Percentiles rank a stretch among this genome's conserved stretches.
These are phyloP conservation scores for Dendrobium huoshanense DNA, from an alignment of 106 monocot species.

Conservation along the genomic window DNA sequence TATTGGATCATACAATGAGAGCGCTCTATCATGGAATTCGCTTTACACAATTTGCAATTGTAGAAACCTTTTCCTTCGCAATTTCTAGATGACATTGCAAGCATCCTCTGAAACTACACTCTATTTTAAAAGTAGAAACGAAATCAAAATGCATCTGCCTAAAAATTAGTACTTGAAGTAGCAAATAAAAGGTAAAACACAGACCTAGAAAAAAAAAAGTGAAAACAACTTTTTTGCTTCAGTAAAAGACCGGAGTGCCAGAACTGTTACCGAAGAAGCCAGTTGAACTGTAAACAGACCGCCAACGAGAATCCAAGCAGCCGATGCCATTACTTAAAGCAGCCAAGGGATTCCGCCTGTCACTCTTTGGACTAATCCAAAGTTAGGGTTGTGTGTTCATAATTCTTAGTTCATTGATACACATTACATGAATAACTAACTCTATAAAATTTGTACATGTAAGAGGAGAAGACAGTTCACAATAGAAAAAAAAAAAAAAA, in stretches of 20 bases:
- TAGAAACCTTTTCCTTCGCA: conserved; percentile 78
- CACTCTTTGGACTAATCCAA: background rate
- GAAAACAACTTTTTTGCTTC: conserved; percentile 39
- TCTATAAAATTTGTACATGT: background rate
- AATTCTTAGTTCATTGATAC: too few relatives aligned
- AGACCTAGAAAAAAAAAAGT: background rate
- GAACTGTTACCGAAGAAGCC: conserved; percentile 42
- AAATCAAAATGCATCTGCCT: background rate
- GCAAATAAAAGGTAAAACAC: background rate
- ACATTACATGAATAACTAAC: too few relatives aligned
- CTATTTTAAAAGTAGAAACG: background rate
- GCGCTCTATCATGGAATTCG: conserved; percentile 56
- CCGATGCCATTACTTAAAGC: conserved; percentile 17
- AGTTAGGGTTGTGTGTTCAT: too few relatives aligned
- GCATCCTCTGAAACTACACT: conserved; percentile 31
- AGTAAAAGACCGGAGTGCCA: conserved; percentile 22
- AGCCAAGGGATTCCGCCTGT: conserved; percentile 10
- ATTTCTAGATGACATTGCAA: conserved; percentile 24
- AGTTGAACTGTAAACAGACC: conserved; percentile 32
- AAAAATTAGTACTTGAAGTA: background rate
- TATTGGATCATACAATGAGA: conserved; percentile 73
- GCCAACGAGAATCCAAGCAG: conserved; percentile 21
- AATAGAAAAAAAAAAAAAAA: background rate
- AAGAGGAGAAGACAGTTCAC: background rate
- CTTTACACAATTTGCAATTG: conserved; percentile 62